Conservation (phyloP, 129 eudicot genomes). For the Ambrosia artemisiifolia region DNA sequence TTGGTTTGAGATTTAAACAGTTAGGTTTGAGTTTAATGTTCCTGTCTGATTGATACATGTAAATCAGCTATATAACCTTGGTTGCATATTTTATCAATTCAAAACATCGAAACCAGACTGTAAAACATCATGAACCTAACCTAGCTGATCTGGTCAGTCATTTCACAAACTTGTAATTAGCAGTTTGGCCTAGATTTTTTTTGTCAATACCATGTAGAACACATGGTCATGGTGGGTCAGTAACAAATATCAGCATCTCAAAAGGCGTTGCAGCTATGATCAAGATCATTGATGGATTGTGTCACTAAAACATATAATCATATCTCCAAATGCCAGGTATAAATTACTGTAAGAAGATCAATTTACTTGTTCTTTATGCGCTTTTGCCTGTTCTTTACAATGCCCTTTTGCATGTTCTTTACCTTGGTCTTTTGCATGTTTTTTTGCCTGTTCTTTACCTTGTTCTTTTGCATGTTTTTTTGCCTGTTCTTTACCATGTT, state of each 20-base stretch:
- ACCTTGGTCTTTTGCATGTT: constrained; percentile 9
- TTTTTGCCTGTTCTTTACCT: constrained; percentile 12
- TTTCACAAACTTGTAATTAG: too few species aligned
- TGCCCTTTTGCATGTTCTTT: constrained; percentile 11
- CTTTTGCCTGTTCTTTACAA: constrained; percentile 7
- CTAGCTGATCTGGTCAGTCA: too few species aligned
- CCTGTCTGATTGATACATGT: too few species aligned
- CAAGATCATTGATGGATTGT: neutral
- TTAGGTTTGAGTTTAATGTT: too few species aligned
- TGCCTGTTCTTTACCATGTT: constrained; percentile 4
- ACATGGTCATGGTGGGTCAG: too few species aligned
- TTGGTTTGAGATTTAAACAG: too few species aligned
- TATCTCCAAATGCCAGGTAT: constrained; percentile 5
- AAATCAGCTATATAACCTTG: too few species aligned
- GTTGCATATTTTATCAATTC: too few species aligned
- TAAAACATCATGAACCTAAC: too few species aligned
- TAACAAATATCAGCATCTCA: neutral
- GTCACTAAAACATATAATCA: constrained; percentile 17
- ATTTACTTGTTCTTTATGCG: constrained; percentile 13
- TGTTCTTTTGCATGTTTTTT: constrained; percentile 15
- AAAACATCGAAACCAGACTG: too few species aligned
- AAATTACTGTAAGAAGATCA: constrained; percentile 13
- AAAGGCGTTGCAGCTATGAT: neutral
- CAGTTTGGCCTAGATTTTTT: too few species aligned
- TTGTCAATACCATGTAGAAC: too few species aligned